phyloP scores from a whole-genome alignment of 768 basidiomycete genomes.

The Pleurotus tuber-regium region DNA sequence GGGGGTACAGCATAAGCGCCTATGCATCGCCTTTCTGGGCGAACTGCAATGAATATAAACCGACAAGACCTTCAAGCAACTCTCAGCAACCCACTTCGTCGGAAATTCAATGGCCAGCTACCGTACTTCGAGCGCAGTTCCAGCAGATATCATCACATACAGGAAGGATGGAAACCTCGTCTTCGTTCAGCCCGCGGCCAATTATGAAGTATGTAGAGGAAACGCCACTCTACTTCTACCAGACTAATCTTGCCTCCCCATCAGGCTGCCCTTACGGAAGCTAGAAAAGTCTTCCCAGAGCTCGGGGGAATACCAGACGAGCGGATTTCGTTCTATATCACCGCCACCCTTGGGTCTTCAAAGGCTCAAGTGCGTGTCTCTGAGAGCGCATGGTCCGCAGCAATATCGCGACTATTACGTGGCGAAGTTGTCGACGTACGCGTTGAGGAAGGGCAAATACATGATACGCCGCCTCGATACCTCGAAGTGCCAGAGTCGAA shows the following conservation, averaged over 20 bases:
- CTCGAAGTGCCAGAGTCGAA: constrained; percentile 30
- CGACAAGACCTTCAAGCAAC: neutral
- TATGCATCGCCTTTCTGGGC: no score
- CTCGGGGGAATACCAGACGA: constrained; percentile 35
- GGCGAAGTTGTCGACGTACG: constrained; percentile 49
- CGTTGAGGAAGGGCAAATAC: constrained; percentile 27
- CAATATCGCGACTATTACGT: constrained; percentile 36
- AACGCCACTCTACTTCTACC: neutral
- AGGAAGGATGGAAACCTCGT: constrained; percentile 41
- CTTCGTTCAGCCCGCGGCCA: constrained; percentile 43
- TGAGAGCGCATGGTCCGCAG: constrained; percentile 46
- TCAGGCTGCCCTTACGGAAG: constrained; percentile 50
- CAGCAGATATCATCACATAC: constrained; percentile 50
- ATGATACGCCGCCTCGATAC: constrained; percentile 39
- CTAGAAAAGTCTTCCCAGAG: constrained; percentile 46
- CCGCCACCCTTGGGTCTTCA: constrained; percentile 28
- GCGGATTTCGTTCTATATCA: constrained; percentile 43
- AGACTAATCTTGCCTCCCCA: neutral
- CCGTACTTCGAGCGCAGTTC: constrained; percentile 18
- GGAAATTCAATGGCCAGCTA: constrained; percentile 13
- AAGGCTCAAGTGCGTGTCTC: constrained; percentile 44
- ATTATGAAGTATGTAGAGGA: constrained; percentile 36
- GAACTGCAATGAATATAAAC: neutral
- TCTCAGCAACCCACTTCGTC: neutral
- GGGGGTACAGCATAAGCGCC: no score